A percentile compares a stretch with the other conserved stretches of the same genome.
phyloP scores from a whole-genome alignment of 2,329 filamentous ascomycete species.

The Pseudocercospora cruenta region DNA sequence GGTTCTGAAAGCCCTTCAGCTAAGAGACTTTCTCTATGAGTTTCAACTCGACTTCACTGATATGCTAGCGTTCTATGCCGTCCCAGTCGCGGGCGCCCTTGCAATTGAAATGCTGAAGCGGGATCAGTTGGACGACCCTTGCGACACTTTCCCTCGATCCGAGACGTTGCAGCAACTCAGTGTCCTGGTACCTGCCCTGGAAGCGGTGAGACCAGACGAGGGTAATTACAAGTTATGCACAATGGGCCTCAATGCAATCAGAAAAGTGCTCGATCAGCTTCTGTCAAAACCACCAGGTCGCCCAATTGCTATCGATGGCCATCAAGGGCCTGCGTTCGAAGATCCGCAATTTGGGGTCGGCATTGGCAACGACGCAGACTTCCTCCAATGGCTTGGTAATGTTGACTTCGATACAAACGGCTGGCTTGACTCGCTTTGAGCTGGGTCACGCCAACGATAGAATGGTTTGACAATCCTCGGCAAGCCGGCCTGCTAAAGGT shows the following conservation, averaged over 20 bases:
- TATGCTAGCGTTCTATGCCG: constrained; percentile 24
- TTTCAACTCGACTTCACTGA: constrained; percentile 24
- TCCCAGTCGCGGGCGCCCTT: constrained; percentile 26
- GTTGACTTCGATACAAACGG: constrained; percentile 23
- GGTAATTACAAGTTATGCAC: constrained; percentile 25
- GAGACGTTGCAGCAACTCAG: constrained; percentile 27
- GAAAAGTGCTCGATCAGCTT: constrained; percentile 27
- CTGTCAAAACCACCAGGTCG: constrained; percentile 14
- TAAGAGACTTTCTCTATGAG: constrained; percentile 24
- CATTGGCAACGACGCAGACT: constrained; percentile 28
- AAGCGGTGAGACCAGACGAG: constrained; percentile 23
- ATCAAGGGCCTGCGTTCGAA: not conserved
- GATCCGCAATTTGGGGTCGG: constrained; percentile 19
- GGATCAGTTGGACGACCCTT: constrained; percentile 16
- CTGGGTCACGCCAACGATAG: not conserved
- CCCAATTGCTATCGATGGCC: not conserved
- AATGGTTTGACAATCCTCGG: not conserved
- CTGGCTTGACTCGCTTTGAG: constrained; percentile 16
- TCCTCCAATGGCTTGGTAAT: constrained; percentile 27
- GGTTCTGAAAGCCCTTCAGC: constrained; percentile 16
- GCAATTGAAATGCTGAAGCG: constrained; percentile 28
- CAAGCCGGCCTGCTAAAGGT: not conserved
- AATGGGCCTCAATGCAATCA: constrained; percentile 27
- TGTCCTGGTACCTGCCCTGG: constrained; percentile 22
- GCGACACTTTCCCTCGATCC: constrained; percentile 22